These are phyloP conservation scores for Ustilaginoidea virens DNA, from an alignment of 2,329 filamentous ascomycete genomes.

Conservation along the genomic window DNA sequence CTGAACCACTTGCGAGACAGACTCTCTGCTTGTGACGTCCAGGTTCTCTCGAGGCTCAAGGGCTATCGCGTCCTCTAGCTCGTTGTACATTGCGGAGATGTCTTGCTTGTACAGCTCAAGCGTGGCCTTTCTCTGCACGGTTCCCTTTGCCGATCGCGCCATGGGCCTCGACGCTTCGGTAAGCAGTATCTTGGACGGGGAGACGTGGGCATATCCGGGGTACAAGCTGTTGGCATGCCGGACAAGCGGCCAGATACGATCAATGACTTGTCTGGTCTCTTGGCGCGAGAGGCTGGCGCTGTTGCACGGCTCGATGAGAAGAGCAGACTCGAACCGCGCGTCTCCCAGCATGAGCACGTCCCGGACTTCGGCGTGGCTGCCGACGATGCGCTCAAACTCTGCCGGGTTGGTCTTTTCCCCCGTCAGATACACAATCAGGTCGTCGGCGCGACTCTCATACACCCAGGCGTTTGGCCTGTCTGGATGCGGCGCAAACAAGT, in stretches of 20 bases:
- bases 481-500: conserved; percentile 3
- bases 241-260: conserved; percentile 3
- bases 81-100: conserved; percentile 5
- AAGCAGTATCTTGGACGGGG: conserved; percentile 1
- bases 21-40: background rate
- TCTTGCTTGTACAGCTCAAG: conserved; percentile 5
- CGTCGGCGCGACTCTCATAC: conserved; percentile 3
- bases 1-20: background rate
- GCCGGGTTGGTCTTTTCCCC: conserved; percentile 6
- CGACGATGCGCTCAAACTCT: conserved; percentile 2
- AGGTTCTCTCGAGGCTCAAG: background rate
- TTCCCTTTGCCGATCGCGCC: conserved; percentile 4
- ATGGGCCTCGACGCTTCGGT: conserved; percentile 1
- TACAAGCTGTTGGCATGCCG: conserved; percentile 2
- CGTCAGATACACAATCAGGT: conserved; percentile 5
- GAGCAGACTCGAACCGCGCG: conserved; percentile 1
- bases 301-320: conserved; percentile 1
- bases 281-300: background rate
- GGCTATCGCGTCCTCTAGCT: background rate
- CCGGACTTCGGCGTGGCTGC: conserved; percentile 1
- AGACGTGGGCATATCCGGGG: conserved; percentile 4
- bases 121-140: conserved; percentile 5
- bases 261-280: background rate
- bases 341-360: conserved; percentile 4
- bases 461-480: conserved; percentile 1